Base-by-base conservation (phyloP, 768 basidiomycete species). In the Podaxis sp. region DNA sequence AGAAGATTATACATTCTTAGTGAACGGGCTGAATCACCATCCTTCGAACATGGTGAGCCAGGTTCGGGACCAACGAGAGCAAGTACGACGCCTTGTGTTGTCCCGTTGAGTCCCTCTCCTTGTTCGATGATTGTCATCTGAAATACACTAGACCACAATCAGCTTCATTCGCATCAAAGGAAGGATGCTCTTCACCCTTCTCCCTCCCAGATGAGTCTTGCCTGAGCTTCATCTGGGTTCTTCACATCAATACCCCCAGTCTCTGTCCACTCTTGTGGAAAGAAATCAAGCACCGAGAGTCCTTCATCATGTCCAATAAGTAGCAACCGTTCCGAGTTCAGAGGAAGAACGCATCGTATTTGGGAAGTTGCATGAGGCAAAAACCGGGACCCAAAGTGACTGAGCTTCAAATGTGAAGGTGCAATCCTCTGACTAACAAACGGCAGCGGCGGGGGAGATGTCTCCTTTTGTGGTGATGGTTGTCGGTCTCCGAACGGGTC, bases 341-440 rank as follows among this genome's bases (percentile, higher is more conserved):
- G 70, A 7, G 93, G 91, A 36, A 95, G 80, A 11, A 93, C 72
- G 72, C 89, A 89, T 60, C 87, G 85, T 64, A 95, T 94, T 36
- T 83, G 90, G 0, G 84, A 80, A 2, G 84, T 89, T 15, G 91
- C 77, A 68, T 95, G 93, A 11, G 93, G 92, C 37, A 95, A 78
- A 71, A 95, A 95, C 15, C 92, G 84, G 20, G 92, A 94, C 22
- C 93, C 93, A 70, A 95, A 93, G 46, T 90, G 84, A 68, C 88
- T 87, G 54, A 94, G 73, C 65, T 82, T 82, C 22, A 93, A 75
- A 67, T 87, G 90, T 1, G 83, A 86, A 0, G 91, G 89, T 15
- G 73, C 71, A n/a, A 85, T 77, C 22, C 66, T 75, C 69, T 86
- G 84, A 71, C 79, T 81, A 22, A 81, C 70, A 61, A 82, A 78